These are phyloP conservation scores for Melastoma malabathricum DNA, from an alignment of 345 rosid species.

Conservation along the genomic window DNA sequence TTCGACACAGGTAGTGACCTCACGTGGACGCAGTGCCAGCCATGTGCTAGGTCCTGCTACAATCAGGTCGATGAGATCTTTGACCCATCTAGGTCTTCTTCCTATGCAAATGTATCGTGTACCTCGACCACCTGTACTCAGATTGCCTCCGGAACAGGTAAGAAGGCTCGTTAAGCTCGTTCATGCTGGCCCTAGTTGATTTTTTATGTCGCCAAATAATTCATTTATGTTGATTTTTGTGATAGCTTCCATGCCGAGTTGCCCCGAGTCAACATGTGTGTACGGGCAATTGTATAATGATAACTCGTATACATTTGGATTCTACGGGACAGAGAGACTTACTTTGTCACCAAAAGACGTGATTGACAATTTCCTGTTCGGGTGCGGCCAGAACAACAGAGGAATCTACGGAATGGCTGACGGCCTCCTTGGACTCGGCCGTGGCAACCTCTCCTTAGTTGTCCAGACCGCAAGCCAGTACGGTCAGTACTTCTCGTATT, in stretches of 20 bases:
- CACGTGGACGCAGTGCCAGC: slow-evolving; percentile 14
- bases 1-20: slow-evolving; percentile 18
- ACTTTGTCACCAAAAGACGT: slow-evolving; percentile 3
- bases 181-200: background rate
- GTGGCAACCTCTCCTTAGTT: background rate
- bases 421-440: slow-evolving; percentile 16
- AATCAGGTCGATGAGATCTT: slow-evolving; percentile 7
- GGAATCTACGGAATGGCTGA: slow-evolving; percentile 7
- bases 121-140: background rate
- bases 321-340: slow-evolving; percentile 11
- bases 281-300: background rate
- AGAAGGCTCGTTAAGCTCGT: background rate
- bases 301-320: slow-evolving; percentile 6
- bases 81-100: slow-evolving; percentile 14
- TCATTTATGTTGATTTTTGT: background rate
- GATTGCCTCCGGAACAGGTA: background rate
- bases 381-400: slow-evolving; percentile 10
- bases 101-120: slow-evolving; percentile 11
- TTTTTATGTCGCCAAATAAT: background rate
- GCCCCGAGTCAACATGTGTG: background rate
- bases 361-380: slow-evolving; percentile 7
- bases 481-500: slow-evolving; percentile 13
- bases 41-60: slow-evolving; percentile 5
- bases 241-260: background rate
- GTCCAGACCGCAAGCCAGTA: slow-evolving; percentile 7